Percentiles rank a stretch among this genome's conserved stretches.
phyloP scores from a whole-genome alignment of 129 eudicot species.

The Mikania micrantha region DNA sequence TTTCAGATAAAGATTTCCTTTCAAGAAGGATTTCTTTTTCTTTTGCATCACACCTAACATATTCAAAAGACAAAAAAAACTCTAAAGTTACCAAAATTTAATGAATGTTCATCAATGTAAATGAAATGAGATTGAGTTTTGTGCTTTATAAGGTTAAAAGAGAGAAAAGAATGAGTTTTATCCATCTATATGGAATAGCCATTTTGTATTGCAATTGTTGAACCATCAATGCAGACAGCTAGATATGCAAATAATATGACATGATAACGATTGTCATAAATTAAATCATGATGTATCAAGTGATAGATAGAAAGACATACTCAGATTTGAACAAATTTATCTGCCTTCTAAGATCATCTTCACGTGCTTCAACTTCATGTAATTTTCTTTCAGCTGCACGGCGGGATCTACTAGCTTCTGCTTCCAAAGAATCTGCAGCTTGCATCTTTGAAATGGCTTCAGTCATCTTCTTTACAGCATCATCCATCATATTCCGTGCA shows the following conservation, averaged over 20 bases:
- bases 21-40: conserved; percentile 72
- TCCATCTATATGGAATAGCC: background rate
- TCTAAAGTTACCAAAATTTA: background rate
- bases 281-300: background rate
- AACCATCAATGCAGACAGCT: background rate
- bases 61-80: background rate
- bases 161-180: background rate
- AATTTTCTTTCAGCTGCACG: conserved; percentile 84
- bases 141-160: conserved; percentile 7
- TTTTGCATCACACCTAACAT: conserved; percentile 65
- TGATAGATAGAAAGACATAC: conserved; percentile 36
- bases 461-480: conserved; percentile 55
- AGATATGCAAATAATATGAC: background rate
- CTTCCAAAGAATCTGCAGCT: conserved; percentile 70
- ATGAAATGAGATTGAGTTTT: background rate
- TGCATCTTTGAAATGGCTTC: conserved; percentile 65
- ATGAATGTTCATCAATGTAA: background rate
- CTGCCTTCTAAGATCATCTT: conserved; percentile 89
- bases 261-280: background rate
- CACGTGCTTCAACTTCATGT: conserved; percentile 88
- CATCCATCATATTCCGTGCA: conserved; percentile 69
- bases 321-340: conserved; percentile 58
- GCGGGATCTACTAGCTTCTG: conserved; percentile 56
- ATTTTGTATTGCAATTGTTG: background rate
- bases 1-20: conserved; percentile 69